Base-by-base conservation (phyloP, 495 filamentous ascomycete species). In the Hyaloscypha finlandica region DNA sequence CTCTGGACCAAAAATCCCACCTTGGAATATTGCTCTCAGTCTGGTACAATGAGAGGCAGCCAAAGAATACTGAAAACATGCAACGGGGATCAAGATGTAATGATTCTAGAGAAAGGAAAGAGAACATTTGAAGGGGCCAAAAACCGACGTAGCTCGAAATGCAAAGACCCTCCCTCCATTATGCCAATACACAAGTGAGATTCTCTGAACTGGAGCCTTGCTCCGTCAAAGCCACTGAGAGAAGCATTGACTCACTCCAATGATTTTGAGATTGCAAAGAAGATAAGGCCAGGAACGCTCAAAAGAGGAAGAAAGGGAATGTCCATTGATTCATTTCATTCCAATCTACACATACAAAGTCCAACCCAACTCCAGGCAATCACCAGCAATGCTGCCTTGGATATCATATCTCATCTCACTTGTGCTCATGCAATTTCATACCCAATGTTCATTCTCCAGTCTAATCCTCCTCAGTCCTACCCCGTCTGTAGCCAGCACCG, bases 401-500 rank as follows among this genome's bases (percentile, higher is more conserved):
- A 66, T 66, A 58, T 66, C 53, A 39, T 65, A 58, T 61, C 64
- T 58, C 51, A 31, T 64, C 25, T 20, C 33, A 65, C 29, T 11
- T 42, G 57, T 54, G 16, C 31, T 65, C 64, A 59, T 61, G 8
- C 45, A 37, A 61, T 37, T 53, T 60, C 32, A 32, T 62, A 63
- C 54, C 60, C 19, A 48, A 12, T 19, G 16, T 12, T 19, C 9
- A 19, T 12, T 52, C 3, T 33, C 35, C 3, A 37, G 6, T 48
- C 42, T 48, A 48, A 16, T 48, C 42, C 16, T 48, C 42, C 42
- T 48, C 42, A 48, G 42, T 48, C 16, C 42, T 52, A 31, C 59
- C 69, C 32, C 69, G 32, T 37, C 71, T 42, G 60, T 71, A 71
- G 16, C 71, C 68, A 64, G 59, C 65, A 48, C 42, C 42, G 51